Base-by-base conservation (phyloP, 495 filamentous ascomycete species). In the Massariosphaeria phaeospora region DNA sequence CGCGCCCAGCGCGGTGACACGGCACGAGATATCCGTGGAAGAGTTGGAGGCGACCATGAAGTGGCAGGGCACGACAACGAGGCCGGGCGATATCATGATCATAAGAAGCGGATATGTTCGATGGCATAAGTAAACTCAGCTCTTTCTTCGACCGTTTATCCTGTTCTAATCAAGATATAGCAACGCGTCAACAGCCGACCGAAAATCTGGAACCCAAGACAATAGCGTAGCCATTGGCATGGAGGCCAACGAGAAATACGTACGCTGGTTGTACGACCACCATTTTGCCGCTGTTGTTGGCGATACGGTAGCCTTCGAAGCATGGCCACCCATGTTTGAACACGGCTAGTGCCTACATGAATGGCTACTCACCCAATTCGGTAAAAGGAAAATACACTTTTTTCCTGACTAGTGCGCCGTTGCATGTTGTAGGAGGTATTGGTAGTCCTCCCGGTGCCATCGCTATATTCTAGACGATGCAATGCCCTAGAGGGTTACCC, bases 371-470 rank as follows among this genome's bases (percentile, higher is more conserved):
- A 73, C 69, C 3, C 75, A 75, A 7, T 84, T 77, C 78, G 79
- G 80, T 2, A 52, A 55, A 63, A 48, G 59, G 59, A 10, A 67
- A 75, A 35, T 79, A 69, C 67, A 71, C 57, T 7, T 81, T 82
- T 49, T 82, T 81, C 57, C 67, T 83, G 36, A 73, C 65, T 26
- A 80, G 76, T 63, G 69, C 76, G 47, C 81, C 80, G 8, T 59
- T 81, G 48, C 77, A 82, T 64, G 73, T 79, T 27, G 61, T 67
- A 18, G 78, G 79, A 4, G 79, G 77, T 10, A 76, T 81, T 38
- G 60, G 53, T 11, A 63, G 60, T 35, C 60, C 60, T 13, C 60
- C 60, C 12, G 53, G 53, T 2, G 60, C 60, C 26, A 59, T 63
- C 25, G 60, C 60, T n/a, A 41, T 63, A 3, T 55, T 63, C 29